Percentiles rank a stretch among this genome's conserved stretches.
These are phyloP conservation scores for Colletotrichum scovillei DNA, from an alignment of 2,329 filamentous ascomycete genomes.

Conservation along the genomic window DNA sequence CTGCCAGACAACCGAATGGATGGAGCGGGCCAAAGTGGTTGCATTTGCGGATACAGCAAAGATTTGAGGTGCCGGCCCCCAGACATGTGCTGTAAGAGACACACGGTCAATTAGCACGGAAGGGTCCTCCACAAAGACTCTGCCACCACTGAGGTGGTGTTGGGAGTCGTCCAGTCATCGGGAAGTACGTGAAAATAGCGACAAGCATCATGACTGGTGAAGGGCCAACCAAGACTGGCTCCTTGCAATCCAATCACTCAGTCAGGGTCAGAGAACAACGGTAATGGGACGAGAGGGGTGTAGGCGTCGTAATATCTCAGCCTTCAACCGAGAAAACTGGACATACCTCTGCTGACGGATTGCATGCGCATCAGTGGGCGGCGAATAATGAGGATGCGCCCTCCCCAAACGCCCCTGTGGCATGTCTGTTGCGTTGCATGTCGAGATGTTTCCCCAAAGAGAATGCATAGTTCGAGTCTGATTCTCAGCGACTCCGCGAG, in stretches of 20 bases:
- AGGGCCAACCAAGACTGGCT: not conserved
- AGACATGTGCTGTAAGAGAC: conserved; percentile 28
- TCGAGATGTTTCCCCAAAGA: not conserved
- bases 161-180: conserved; percentile 21
- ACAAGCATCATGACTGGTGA: conserved; percentile 18
- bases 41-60: conserved; percentile 9
- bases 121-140: conserved; percentile 2
- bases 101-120: conserved; percentile 16
- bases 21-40: conserved; percentile 15
- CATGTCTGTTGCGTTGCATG: not conserved
- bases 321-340: not conserved
- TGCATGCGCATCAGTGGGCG: not conserved
- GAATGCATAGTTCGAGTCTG: not conserved
- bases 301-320: not conserved
- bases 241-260: not conserved
- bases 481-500: not conserved
- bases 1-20: not conserved
- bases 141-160: conserved; percentile 20
- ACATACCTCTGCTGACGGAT: not conserved
- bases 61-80: conserved; percentile 16
- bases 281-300: conserved; percentile 1
- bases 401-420: not conserved
- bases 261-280: conserved; percentile 13
- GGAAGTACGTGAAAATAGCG: not conserved
- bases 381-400: conserved; percentile 1